These are phyloP conservation scores for Stylosanthes scabra DNA, from an alignment of 331 rosid genomes.

Conservation along the genomic window DNA sequence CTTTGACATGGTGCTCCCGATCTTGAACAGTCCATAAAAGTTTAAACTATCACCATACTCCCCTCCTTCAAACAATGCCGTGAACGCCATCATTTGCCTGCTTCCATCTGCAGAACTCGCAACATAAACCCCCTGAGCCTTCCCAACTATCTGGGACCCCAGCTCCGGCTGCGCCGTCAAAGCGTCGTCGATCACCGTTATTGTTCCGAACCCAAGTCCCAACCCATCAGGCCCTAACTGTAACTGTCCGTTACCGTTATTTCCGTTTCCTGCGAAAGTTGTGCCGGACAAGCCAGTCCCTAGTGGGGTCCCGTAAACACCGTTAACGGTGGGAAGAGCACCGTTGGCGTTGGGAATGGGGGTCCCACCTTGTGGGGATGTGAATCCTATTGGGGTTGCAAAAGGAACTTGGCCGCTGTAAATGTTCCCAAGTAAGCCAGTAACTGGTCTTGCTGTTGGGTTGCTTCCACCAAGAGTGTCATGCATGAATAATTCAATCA, in stretches of 20 bases:
- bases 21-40: constrained; percentile 64
- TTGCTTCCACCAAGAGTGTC: constrained; percentile 79
- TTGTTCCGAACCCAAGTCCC: constrained; percentile 87
- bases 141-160: constrained; percentile 77
- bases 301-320: constrained; percentile 76
- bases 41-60: constrained; percentile 82
- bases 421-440: constrained; percentile 80
- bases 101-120: constrained; percentile 87
- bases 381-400: constrained; percentile 72
- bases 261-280: constrained; percentile 61
- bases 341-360: constrained; percentile 93
- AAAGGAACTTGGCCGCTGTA: constrained; percentile 87
- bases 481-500: constrained; percentile 82
- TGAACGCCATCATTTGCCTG: constrained; percentile 89
- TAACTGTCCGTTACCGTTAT: constrained; percentile 49
- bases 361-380: constrained; percentile 62
- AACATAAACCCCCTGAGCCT: constrained; percentile 85
- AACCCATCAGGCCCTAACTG: constrained; percentile 78
- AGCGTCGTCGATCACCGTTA: constrained; percentile 80
- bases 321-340: constrained; percentile 86
- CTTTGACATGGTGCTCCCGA: constrained; percentile 63
- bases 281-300: constrained; percentile 88
- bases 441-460: constrained; percentile 82
- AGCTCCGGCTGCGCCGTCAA: constrained; percentile 77
- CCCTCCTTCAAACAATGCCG: constrained; percentile 92